Base-by-base conservation (phyloP, 371 early-diverging fungal genomes). In the Encephalitozoon cuniculi region DNA sequence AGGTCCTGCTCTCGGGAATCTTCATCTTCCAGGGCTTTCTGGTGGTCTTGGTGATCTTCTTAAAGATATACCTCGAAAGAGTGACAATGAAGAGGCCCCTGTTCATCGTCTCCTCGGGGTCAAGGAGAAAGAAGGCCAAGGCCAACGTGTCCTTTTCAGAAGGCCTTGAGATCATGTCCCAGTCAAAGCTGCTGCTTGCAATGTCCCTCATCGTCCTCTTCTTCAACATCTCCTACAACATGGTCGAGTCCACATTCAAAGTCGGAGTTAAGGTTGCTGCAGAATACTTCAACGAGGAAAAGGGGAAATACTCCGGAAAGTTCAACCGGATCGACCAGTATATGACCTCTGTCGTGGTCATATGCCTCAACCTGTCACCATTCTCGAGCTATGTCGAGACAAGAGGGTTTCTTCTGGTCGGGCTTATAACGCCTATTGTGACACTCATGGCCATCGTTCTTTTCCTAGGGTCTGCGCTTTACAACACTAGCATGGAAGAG, bases 211-310 rank as follows among this genome's bases (percentile, higher is more conserved):
- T 82, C 6, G 86, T 86, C 2, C 74, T 84, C 25, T 75, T 73
- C 25, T 86, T 81, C 65, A 83, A 79, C 64, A 77, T 84, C 1
- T 40, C 59, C 0, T 78, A 76, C 34, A 86, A 84, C 72, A 64
- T 84, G 55, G 67, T 80, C 49, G 86, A 86, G 55, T 52, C 82
- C 4, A 64, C 71, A 28, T 83, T 72, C 52, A 86, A 86, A 40
- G 55, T 52, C 6, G 75, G 72, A 11, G 64, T 81, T 0, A 80
- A 67, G 41, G 64, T 40, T 23, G 59, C 63, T 39, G 79, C 84
- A 32, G 68, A 67, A 34, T 49, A 39, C 26, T 21, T 25, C 28
- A 67, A 69, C n/a, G 63, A 73, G 21, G 71, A 81, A 18, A 68
- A 55, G 44, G 74, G 75, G 0, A 55, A 65, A 0, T 54, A 73